These are phyloP conservation scores for Cladochytrium replicatum DNA, from an alignment of 192 early-diverging fungal species.

Conservation along the genomic window DNA sequence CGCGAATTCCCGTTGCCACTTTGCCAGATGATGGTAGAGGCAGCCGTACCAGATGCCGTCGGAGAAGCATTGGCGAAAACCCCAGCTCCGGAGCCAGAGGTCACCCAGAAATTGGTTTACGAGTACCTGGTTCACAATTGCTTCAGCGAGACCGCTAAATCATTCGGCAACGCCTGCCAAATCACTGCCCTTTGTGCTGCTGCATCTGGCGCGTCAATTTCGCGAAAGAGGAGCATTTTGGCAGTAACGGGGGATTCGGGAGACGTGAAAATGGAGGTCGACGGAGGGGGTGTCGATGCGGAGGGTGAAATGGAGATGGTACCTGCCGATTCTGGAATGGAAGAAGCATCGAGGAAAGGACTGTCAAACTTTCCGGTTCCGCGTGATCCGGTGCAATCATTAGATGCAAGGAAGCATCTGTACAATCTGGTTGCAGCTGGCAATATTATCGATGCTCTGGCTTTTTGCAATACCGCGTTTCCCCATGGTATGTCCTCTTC, in stretches of 20 bases:
- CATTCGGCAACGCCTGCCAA: constrained; percentile 37
- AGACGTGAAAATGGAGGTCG: constrained; percentile 18
- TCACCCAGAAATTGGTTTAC: constrained; percentile 42
- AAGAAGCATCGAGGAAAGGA: not conserved
- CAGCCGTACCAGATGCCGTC: too few species aligned
- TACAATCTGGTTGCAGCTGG: constrained; percentile 14
- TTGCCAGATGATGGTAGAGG: too few species aligned
- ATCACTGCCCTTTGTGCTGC: constrained; percentile 4
- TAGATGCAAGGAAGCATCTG: constrained; percentile 28
- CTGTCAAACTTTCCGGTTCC: too few species aligned
- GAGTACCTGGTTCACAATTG: constrained; percentile 61
- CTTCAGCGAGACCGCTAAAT: constrained; percentile 52
- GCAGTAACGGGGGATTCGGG: constrained; percentile 7
- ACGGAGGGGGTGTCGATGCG: constrained; percentile 1
- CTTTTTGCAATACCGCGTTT: constrained; percentile 36
- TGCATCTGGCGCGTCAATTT: constrained; percentile 2
- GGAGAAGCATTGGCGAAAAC: too few species aligned
- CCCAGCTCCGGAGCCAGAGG: constrained; percentile 14
- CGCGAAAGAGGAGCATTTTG: constrained; percentile 2
- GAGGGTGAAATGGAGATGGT: not conserved
- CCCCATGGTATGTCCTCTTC: constrained; percentile 27
- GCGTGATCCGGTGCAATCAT: constrained; percentile 10
- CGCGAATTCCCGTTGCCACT: too few species aligned
- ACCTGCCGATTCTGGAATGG: not conserved
- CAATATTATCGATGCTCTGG: constrained; percentile 26